Conservation (phyloP, 73 alveolate genomes). For the Uronychia setigera region DNA sequence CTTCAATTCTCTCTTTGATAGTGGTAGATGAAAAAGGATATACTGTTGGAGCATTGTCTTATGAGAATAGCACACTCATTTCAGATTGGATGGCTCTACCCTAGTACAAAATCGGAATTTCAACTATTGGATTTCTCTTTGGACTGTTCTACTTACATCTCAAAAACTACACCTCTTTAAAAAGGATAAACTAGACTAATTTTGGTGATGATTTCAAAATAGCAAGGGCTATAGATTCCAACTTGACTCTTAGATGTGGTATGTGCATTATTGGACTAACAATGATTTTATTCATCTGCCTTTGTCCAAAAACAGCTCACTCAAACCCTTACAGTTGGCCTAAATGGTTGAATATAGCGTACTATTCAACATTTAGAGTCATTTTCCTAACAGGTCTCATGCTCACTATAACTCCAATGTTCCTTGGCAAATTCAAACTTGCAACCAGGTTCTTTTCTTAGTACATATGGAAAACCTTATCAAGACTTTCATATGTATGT, state of each 20-base stretch:
- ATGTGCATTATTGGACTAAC: not conserved
- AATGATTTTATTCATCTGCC: not conserved
- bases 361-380: too few species aligned
- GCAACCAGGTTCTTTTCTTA: not conserved
- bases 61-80: not conserved
- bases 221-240: not conserved
- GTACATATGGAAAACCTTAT: not conserved
- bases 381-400: not conserved
- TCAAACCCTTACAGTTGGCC: not conserved
- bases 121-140: not conserved
- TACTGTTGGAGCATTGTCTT: not conserved
- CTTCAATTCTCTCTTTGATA: not conserved
- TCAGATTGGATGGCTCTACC: not conserved
- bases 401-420: not conserved
- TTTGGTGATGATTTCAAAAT: too few species aligned
- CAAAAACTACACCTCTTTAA: not conserved
- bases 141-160: not conserved
- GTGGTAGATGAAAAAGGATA: not conserved
- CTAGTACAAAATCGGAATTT: not conserved
- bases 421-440: not conserved
- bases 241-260: not conserved
- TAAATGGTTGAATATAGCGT: not conserved
- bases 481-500: not conserved
- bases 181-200: not conserved
- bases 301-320: not conserved